Percentiles rank a stretch among this genome's conserved stretches.
Conservation (phyloP, 1,139 yeast genomes). For the Suhomyces terraborum region DNA sequence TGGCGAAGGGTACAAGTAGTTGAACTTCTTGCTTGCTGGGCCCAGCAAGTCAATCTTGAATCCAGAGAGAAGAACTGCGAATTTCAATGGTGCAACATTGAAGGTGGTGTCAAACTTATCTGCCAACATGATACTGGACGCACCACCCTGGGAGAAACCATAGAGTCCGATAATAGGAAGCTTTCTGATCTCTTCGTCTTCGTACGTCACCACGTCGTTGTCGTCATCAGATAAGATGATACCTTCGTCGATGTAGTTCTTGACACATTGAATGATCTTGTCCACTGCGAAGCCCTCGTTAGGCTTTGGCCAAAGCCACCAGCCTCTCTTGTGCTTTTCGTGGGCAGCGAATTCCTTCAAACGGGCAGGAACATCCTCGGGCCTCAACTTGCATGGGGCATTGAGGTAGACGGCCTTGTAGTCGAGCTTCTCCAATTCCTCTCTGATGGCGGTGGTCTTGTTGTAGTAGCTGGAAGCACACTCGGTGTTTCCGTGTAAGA, state of each 20-base stretch:
- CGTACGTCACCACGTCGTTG: constrained; percentile 21
- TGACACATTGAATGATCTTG: constrained; percentile 31
- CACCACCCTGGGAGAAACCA: constrained; percentile 52
- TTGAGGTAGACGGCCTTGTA: constrained; percentile 73
- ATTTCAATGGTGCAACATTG: constrained; percentile 49
- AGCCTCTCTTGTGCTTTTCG: constrained; percentile 31
- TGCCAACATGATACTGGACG: constrained; percentile 45
- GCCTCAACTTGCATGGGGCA: constrained; percentile 67
- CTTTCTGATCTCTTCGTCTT: constrained; percentile 25
- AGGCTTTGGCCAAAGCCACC: constrained; percentile 38
- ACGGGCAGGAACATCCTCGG: constrained; percentile 46
- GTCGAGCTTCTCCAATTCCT: constrained; percentile 35
- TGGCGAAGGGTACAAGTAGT: background rate
- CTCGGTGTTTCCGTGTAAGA: constrained; percentile 50
- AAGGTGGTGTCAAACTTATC: constrained; percentile 34
- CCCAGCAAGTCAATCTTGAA: constrained; percentile 59
- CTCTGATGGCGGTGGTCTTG: constrained; percentile 48
- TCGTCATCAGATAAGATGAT: constrained; percentile 34
- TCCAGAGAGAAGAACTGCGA: constrained; percentile 77
- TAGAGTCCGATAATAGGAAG: constrained; percentile 44
- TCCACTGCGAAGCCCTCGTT: constrained; percentile 30
- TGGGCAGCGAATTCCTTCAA: constrained; percentile 45
- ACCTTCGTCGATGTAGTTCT: constrained; percentile 34
- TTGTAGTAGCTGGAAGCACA: constrained; percentile 47
- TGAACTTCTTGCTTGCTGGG: background rate